Conservation (phyloP, 768 basidiomycete species). For the Mycena leptocephala region DNA sequence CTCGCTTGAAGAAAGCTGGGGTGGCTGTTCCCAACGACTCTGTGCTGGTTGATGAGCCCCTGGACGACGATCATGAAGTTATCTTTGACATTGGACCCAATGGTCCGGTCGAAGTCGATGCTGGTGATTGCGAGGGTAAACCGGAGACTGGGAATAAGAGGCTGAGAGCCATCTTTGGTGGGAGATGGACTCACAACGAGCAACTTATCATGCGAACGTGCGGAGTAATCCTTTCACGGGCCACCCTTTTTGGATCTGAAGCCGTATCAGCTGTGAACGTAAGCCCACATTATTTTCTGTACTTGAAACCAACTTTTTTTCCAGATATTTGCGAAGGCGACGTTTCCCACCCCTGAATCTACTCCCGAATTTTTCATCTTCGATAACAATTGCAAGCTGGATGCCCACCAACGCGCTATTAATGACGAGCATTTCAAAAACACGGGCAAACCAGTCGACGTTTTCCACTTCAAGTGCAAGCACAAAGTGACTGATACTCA, state of each 20-base stretch:
- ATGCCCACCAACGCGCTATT: slow-evolving; percentile 26
- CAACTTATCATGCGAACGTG: slow-evolving; percentile 28
- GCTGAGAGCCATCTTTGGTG: slow-evolving; percentile 32
- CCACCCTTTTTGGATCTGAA: slow-evolving; percentile 28
- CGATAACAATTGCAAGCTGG: slow-evolving; percentile 46
- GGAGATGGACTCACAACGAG: slow-evolving; percentile 37
- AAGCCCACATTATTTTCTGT: neutral
- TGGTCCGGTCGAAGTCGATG: neutral
- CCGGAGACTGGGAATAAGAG: slow-evolving; percentile 27
- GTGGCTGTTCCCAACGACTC: slow-evolving; percentile 20
- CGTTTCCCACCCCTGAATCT: slow-evolving; percentile 27
- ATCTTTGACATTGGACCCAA: neutral
- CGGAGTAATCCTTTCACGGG: slow-evolving; percentile 24
- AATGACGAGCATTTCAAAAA: slow-evolving; percentile 29
- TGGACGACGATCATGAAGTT: slow-evolving; percentile 10
- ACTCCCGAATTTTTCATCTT: too few species aligned
- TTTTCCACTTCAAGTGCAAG: too few species aligned
- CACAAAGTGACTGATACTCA: slow-evolving; percentile 30
- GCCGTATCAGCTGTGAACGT: slow-evolving; percentile 17
- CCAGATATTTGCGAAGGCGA: slow-evolving; percentile 24
- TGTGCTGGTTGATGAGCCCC: neutral
- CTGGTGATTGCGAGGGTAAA: slow-evolving; percentile 6
- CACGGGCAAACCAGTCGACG: slow-evolving; percentile 28
- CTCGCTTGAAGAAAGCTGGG: too few species aligned
- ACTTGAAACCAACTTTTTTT: neutral